These are phyloP conservation scores for Jimgerdemannia lactiflua DNA, from an alignment of 192 early-diverging fungal genomes.

Conservation along the genomic window DNA sequence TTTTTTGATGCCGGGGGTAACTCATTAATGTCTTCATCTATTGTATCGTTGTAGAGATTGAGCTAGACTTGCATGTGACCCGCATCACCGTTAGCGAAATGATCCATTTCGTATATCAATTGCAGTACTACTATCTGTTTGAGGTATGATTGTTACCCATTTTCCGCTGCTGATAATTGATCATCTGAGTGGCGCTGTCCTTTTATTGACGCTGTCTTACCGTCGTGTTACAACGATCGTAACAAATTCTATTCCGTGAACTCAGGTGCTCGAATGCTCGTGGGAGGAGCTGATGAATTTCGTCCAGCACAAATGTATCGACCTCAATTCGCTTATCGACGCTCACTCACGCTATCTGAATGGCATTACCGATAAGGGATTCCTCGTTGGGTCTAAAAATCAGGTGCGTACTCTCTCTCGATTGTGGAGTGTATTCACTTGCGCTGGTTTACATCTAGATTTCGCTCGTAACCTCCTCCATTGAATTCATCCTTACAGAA, in stretches of 20 bases:
- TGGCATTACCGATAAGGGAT: constrained; percentile 61
- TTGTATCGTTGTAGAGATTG: constrained; percentile 29
- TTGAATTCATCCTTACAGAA: not conserved
- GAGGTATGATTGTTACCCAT: constrained; percentile 52
- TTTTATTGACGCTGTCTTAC: not conserved
- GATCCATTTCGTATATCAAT: constrained; percentile 92
- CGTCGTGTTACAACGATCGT: not conserved
- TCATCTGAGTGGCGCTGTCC: not conserved
- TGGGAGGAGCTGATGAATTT: constrained; percentile 76
- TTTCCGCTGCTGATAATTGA: not conserved
- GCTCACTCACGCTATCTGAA: constrained; percentile 76
- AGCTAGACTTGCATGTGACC: constrained; percentile 63
- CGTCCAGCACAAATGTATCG: constrained; percentile 55
- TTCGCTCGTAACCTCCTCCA: not conserved
- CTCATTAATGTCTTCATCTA: constrained; percentile 7
- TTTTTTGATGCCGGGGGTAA: constrained; percentile 14
- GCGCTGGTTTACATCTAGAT: not conserved
- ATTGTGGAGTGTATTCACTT: not conserved
- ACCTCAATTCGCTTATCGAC: constrained; percentile 78
- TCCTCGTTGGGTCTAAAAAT: constrained; percentile 49
- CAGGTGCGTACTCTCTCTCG: constrained; percentile 39
- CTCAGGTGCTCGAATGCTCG: constrained; percentile 77
- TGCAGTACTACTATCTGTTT: constrained; percentile 92
- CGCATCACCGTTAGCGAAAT: constrained; percentile 76
- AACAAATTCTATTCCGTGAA: not conserved